phyloP scores from a whole-genome alignment of 805 yeast genomes.

The Metschnikowia corniflorae region DNA sequence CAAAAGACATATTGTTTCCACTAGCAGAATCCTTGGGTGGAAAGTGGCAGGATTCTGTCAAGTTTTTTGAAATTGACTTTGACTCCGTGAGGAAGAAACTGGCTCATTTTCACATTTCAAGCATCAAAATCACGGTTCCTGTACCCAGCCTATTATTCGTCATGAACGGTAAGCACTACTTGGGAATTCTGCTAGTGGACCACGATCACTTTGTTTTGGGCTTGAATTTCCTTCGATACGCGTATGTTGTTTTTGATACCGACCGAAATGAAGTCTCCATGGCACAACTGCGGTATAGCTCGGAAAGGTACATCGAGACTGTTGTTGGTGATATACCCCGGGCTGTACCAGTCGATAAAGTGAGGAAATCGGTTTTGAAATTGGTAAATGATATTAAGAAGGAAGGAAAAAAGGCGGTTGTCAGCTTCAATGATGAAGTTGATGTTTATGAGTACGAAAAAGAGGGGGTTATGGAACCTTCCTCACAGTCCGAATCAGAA shows the following conservation, averaged over 20 bases:
- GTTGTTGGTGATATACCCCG: too few relatives aligned
- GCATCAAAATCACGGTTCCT: constrained; percentile 1
- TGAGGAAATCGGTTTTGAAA: neutral
- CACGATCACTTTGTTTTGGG: constrained; percentile 33
- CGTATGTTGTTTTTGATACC: constrained; percentile 64
- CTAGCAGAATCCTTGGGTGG: constrained; percentile 12
- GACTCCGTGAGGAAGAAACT: neutral
- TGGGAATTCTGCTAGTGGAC: constrained; percentile 19
- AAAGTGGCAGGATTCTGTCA: constrained; percentile 1
- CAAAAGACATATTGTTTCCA: constrained; percentile 24
- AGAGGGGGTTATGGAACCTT: too few relatives aligned
- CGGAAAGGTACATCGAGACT: constrained; percentile 40
- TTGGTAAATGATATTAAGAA: neutral
- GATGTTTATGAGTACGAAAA: too few relatives aligned
- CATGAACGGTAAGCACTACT: constrained; percentile 16
- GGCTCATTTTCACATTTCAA: neutral
- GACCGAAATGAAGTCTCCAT: constrained; percentile 54
- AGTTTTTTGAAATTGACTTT: constrained; percentile 1
- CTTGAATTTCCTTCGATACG: constrained; percentile 58
- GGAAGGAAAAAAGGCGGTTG: neutral
- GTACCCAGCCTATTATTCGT: neutral
- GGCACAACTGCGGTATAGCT: constrained; percentile 36
- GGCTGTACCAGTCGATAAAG: too few relatives aligned
- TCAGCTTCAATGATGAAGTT: neutral
- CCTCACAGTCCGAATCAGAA: too few relatives aligned